phyloP scores from a whole-genome alignment of 2,329 filamentous ascomycete genomes.

The Tolypocladium ovalisporum region DNA sequence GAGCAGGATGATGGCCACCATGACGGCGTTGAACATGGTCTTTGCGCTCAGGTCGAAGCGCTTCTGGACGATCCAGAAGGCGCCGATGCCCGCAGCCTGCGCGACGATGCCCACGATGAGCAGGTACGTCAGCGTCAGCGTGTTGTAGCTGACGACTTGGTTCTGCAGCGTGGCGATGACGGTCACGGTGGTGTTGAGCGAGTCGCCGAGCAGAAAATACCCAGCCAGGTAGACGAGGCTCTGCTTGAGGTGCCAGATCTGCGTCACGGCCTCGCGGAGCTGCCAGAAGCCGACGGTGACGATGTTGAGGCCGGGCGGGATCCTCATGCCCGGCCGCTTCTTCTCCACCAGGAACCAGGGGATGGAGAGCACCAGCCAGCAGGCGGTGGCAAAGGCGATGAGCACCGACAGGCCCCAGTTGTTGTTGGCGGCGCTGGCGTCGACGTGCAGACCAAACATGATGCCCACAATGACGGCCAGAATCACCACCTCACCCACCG shows the following conservation, averaged over 20 bases:
- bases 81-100: slow-evolving; percentile 50
- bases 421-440: slow-evolving; percentile 47
- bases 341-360: slow-evolving; percentile 61
- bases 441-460: slow-evolving; percentile 49
- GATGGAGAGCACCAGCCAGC: slow-evolving; percentile 52
- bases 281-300: slow-evolving; percentile 52
- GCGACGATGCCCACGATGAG: slow-evolving; percentile 54
- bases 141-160: slow-evolving; percentile 52
- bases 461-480: slow-evolving; percentile 55
- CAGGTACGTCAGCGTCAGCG: slow-evolving; percentile 53
- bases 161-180: slow-evolving; percentile 58
- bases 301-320: slow-evolving; percentile 29
- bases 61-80: slow-evolving; percentile 51
- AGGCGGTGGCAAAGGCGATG: slow-evolving; percentile 52
- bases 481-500: slow-evolving; percentile 49
- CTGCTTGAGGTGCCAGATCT: slow-evolving; percentile 56
- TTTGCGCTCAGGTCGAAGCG: slow-evolving; percentile 50
- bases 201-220: slow-evolving; percentile 61
- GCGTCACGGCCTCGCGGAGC: slow-evolving; percentile 41
- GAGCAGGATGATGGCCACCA: slow-evolving; percentile 49
- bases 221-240: slow-evolving; percentile 54
- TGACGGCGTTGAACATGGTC: slow-evolving; percentile 57
- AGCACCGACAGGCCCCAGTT: slow-evolving; percentile 56
- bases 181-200: slow-evolving; percentile 58
- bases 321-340: slow-evolving; percentile 42